Conservation (phyloP, 2,329 filamentous ascomycete species). For the Chaetomiaceae sp. region DNA sequence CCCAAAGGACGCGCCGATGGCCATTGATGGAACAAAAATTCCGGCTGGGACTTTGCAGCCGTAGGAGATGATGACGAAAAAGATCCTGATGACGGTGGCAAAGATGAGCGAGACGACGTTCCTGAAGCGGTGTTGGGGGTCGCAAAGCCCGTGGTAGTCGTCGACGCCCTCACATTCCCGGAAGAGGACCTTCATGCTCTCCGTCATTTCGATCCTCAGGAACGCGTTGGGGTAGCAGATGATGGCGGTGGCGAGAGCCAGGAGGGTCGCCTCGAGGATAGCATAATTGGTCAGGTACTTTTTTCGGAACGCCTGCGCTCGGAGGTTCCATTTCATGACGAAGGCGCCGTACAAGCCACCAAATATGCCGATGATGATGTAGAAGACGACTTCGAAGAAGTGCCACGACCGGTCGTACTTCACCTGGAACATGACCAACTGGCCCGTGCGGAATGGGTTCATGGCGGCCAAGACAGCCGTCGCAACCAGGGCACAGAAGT, state of each 20-base stretch:
- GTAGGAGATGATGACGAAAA: conserved; percentile 91
- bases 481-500: conserved; percentile 94
- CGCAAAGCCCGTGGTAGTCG: conserved; percentile 86
- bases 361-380: conserved; percentile 85
- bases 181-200: conserved; percentile 98
- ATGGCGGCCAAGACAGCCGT: conserved; percentile 89
- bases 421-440: conserved; percentile 99
- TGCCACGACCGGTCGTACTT: conserved; percentile 95
- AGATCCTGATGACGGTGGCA: conserved; percentile 74
- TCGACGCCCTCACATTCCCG: conserved; percentile 85
- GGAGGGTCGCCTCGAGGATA: conserved; percentile 76
- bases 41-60: conserved; percentile 97
- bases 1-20: conserved; percentile 89
- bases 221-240: conserved; percentile 98
- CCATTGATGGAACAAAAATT: conserved; percentile 98
- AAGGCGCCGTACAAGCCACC: conserved; percentile 94
- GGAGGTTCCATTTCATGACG: conserved; percentile 96
- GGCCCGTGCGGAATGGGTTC: conserved; percentile 96
- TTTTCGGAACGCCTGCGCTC: conserved; percentile 87
- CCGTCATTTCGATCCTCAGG: conserved; percentile 94
- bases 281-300: conserved; percentile 82
- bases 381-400: conserved; percentile 93
- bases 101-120: conserved; percentile 75
- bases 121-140: conserved; percentile 66
- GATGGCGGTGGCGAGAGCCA: conserved; percentile 79